Evolutionary conservation across 164 flowering plant genomes (phyloP), one percentile per base, ranked within the genome.

Genomic region (Stephania cephalantha): DNA sequence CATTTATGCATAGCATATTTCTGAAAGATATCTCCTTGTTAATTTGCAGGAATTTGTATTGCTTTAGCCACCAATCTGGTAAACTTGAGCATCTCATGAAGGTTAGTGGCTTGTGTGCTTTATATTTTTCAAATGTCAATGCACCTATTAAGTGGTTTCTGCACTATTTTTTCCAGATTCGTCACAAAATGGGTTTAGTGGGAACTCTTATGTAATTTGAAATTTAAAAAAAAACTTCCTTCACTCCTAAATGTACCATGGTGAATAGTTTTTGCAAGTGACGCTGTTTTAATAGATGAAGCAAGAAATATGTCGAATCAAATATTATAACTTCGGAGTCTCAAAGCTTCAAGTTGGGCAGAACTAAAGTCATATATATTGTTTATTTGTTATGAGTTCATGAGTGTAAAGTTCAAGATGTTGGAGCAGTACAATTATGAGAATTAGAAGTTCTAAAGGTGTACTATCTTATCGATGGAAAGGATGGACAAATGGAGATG

Each of bases 51-150:
- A 90, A 92, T 77, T 58, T 96, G 82, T 92, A 96, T 82, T 96
- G 99, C 87, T 96, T 92, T 84, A 94, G 98, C 80, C 46, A 92
- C 75, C 98, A 91, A 71, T 89, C 97, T 46, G 97, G 97, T 79
- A 91, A 92, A 83, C 85, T 96, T 42, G 98, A 96, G 86, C 98
- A 96, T 83, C 87, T 96, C 35, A 91, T 96, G 97, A 94, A 94
- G 94, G 98, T 92, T 85, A 65, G 73, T 25, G 7, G 68, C 61
- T 1, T 69, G 17, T 42, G 29, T 25, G 44, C 12, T 42, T 68
- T 45, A 52, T 70, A 44, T 42, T 52, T 12, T 58, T 7, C 64
- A 55, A 15, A 55, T 13, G 63, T 55, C 18, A 15, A 58, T 58
- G 64, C 64, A 18, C 18, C 12, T 58, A n/a, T 15, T 58, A 18